Percentiles rank a stretch among this genome's conserved stretches.
phyloP scores from a whole-genome alignment of 495 filamentous ascomycete species.

The Penicillium macrosclerotiorum region DNA sequence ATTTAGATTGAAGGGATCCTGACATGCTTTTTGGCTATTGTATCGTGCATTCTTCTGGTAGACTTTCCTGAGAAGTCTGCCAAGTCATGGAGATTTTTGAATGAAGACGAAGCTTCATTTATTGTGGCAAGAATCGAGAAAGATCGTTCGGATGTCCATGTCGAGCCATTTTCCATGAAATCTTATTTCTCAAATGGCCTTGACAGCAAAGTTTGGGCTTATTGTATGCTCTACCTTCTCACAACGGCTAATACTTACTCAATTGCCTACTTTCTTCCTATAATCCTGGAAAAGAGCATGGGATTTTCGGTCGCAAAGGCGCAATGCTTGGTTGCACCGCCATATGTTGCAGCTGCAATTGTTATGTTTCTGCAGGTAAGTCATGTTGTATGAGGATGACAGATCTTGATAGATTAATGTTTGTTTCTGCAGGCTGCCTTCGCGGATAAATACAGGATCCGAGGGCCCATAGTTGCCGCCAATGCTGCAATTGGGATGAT shows the following conservation, averaged over 20 bases:
- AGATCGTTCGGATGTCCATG: slow-evolving; percentile 49
- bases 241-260: slow-evolving; percentile 32
- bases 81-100: slow-evolving; percentile 42
- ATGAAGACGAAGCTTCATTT: slow-evolving; percentile 39
- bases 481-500: slow-evolving; percentile 42
- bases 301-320: slow-evolving; percentile 43
- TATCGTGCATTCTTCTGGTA: slow-evolving; percentile 45
- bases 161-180: slow-evolving; percentile 39
- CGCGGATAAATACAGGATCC: slow-evolving; percentile 51
- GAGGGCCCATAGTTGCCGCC: slow-evolving; percentile 50
- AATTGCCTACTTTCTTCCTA: slow-evolving; percentile 57
- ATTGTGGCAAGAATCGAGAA: slow-evolving; percentile 49
- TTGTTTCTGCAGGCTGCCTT: slow-evolving; percentile 36
- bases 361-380: slow-evolving; percentile 52
- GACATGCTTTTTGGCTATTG: slow-evolving; percentile 28
- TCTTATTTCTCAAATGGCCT: slow-evolving; percentile 38
- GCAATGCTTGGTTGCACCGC: slow-evolving; percentile 56
- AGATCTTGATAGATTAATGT: no score
- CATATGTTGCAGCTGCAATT: slow-evolving; percentile 53
- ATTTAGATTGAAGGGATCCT: slow-evolving; percentile 52
- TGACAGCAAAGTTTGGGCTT: slow-evolving; percentile 56
- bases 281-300: slow-evolving; percentile 43
- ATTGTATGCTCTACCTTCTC: slow-evolving; percentile 50
- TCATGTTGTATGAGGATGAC: no score
- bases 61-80: slow-evolving; percentile 48